A percentile compares a stretch with the other conserved stretches of the same genome.
phyloP scores from a whole-genome alignment of 331 rosid genomes.

The Saraca asoca region DNA sequence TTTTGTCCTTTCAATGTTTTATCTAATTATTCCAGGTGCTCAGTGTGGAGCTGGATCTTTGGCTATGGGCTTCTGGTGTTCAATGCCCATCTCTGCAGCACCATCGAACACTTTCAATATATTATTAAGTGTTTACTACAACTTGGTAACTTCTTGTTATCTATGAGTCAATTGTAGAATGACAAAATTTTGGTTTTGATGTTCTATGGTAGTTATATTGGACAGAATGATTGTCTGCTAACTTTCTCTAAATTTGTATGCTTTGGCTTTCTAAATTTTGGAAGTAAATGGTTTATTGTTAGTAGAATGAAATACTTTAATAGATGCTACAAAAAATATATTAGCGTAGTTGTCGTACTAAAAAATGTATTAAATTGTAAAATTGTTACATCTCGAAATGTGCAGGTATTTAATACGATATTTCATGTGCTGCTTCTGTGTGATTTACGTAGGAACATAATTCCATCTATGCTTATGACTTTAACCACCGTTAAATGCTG shows the following conservation, averaged over 20 bases:
- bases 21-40: slow-evolving; percentile 69
- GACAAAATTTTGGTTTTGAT: slow-evolving; percentile 28
- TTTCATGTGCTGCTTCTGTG: not conserved
- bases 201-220: slow-evolving; percentile 35
- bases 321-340: slow-evolving; percentile 19
- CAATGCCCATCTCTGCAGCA: slow-evolving; percentile 71
- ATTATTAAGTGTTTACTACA: slow-evolving; percentile 55
- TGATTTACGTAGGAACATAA: not conserved
- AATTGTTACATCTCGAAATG: not conserved
- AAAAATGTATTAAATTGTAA: not conserved
- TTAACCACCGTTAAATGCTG: not conserved
- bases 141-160: slow-evolving; percentile 18
- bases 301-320: not conserved
- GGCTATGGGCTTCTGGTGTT: slow-evolving; percentile 96
- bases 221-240: slow-evolving; percentile 28
- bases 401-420: not conserved
- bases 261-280: slow-evolving; percentile 29
- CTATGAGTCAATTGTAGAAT: slow-evolving; percentile 20
- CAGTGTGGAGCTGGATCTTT: slow-evolving; percentile 96
- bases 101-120: slow-evolving; percentile 90
- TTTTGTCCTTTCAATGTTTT: slow-evolving; percentile 6
- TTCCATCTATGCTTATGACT: not conserved
- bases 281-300: slow-evolving; percentile 10
- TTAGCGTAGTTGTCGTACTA: not conserved
- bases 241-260: slow-evolving; percentile 2